Evolutionary conservation across 2,329 filamentous ascomycete species (phyloP), one percentile per base, ranked within the genome.

Genomic region (Fusarium sp.): DNA sequence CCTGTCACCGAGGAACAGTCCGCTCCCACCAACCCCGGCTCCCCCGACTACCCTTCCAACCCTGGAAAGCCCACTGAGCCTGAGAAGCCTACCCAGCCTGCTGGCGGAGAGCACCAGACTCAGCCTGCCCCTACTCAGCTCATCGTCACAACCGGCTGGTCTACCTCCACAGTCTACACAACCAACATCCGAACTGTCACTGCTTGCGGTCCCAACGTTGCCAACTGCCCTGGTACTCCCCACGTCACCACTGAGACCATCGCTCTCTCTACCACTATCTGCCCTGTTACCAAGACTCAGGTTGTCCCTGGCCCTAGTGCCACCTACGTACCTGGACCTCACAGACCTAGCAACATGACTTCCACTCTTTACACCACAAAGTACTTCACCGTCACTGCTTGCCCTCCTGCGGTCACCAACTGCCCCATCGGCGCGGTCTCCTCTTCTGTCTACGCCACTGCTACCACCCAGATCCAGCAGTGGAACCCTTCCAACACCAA

Each of bases 161-260:
- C 61, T 0, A 64, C 59, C 3, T 68, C 67, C 0, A 68, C 67
- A 1, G 33, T 71, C 17, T 70, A 71, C 53, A 67, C 65, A 4
- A 72, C 70, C 3, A 56, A 48, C 11, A 13, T 70, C 33, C 67
- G 67, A 19, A 72, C 70, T 3, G 56, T 72, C 33, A 72, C 70
- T 17, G 23, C 48, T 7, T 70, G 64, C 17, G 44, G 45, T 7
- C 50, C 62, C 3, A 19, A 41, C 8, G 37, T 46, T 27, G 20
- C 57, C 2, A 35, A 62, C 57, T 63, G 60, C 17, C 33, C 58
- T 7, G 54, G 51, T 2, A 44, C 50, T 8, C 61, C 62, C 11
- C 60, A 65, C 1, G 48, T 60, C 2, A 40, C 37, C 4, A 60
- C 61, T 13, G 52, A 65, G 54, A 65, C 61, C 1, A 50, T 57